These are phyloP conservation scores for Basidiobolus meristosporus DNA, from an alignment of 371 early-diverging fungal genomes.

Conservation along the genomic window DNA sequence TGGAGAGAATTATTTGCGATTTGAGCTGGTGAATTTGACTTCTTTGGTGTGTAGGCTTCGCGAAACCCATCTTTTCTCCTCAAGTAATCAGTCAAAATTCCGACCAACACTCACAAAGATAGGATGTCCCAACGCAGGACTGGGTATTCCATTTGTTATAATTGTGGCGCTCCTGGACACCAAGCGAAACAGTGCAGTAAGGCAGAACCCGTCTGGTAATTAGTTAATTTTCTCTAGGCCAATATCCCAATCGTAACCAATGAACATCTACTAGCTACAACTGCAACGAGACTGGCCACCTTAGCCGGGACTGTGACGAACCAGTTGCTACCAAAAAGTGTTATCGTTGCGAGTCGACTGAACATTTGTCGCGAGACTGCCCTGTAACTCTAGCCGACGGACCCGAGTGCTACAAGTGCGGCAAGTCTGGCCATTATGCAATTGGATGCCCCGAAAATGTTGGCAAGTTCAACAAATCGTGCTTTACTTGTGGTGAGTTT, in stretches of 20 bases:
- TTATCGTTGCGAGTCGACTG: constrained; percentile 29
- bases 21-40: too few species aligned
- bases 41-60: too few species aligned
- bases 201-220: too few species aligned
- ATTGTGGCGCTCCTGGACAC: too few species aligned
- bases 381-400: constrained; percentile 14
- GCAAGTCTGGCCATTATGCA: constrained; percentile 16
- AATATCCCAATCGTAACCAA: too few species aligned
- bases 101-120: too few species aligned
- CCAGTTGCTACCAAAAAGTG: constrained; percentile 31
- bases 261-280: constrained; percentile 30
- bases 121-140: too few species aligned
- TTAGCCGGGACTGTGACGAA: constrained; percentile 19
- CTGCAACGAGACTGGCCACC: constrained; percentile 35
- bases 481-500: constrained; percentile 37
- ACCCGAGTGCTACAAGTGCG: constrained; percentile 14
- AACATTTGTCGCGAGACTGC: constrained; percentile 40
- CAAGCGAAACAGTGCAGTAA: too few species aligned
- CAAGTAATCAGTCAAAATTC: too few species aligned
- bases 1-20: too few species aligned
- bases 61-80: too few species aligned
- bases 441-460: constrained; percentile 17
- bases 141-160: too few species aligned
- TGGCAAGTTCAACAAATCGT: constrained; percentile 5
- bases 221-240: background rate